phyloP scores from a whole-genome alignment of 768 basidiomycete species.

The Neoboletus magnificus region DNA sequence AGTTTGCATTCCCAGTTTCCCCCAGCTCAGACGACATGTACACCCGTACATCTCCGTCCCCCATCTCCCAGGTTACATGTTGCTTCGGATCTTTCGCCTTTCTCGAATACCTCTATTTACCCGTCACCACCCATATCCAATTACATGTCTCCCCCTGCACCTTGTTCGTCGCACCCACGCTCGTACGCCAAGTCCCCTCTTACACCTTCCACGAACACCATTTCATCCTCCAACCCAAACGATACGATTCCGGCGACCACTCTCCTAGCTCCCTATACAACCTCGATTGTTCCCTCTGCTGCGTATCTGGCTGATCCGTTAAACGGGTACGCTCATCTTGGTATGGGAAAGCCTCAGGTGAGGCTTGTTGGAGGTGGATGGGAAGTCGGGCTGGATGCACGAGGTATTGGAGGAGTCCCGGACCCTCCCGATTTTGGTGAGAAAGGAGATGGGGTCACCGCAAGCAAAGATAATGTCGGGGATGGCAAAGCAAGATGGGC shows the following conservation, averaged over 20 bases:
- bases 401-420: slow-evolving; percentile 56
- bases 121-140: slow-evolving; percentile 29
- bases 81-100: slow-evolving; percentile 20
- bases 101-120: slow-evolving; percentile 18
- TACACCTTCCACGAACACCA: slow-evolving; percentile 35
- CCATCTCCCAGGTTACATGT: slow-evolving; percentile 29
- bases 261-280: slow-evolving; percentile 62
- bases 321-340: slow-evolving; percentile 82
- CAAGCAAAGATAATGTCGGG: slow-evolving; percentile 37
- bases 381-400: slow-evolving; percentile 73
- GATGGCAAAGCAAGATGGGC: slow-evolving; percentile 49
- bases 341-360: slow-evolving; percentile 82
- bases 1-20: slow-evolving; percentile 2
- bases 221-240: slow-evolving; percentile 47
- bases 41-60: slow-evolving; percentile 27
- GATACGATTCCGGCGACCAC: slow-evolving; percentile 49
- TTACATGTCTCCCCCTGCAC: slow-evolving; percentile 17
- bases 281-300: slow-evolving; percentile 62
- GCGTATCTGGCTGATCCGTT: slow-evolving; percentile 75
- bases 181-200: slow-evolving; percentile 27
- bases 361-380: slow-evolving; percentile 76
- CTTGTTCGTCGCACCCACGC: slow-evolving; percentile 19
- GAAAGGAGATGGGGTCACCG: neutral
- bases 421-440: slow-evolving; percentile 21
- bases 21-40: slow-evolving; percentile 13